Evolutionary conservation across 768 basidiomycete species (phyloP), one percentile per base, ranked within the genome.

Genomic region (Postia placenta): DNA sequence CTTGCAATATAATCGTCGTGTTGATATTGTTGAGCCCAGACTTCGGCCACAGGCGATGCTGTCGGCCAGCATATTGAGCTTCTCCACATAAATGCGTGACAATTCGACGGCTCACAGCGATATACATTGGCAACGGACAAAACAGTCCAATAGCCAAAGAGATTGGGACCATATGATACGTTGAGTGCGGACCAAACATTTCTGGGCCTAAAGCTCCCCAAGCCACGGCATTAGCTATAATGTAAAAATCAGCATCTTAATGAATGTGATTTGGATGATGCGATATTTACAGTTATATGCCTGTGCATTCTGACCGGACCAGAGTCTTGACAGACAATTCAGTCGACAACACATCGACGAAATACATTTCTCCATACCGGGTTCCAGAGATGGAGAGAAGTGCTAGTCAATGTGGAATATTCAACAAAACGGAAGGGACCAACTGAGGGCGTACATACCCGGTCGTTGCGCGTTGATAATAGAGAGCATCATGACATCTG

Each of bases 91-190:
- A 26, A 22, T 11, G 42, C 19, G 20, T 12, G 19, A 23, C 24
- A 14, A 14, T 22, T 6, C 7, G 11, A 11, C 15, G 30, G 51
- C 60, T 27, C 51, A 61, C 60, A 26, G 23, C 51, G 11, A 80
- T 47, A 68, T 71, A 80, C 73, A 80, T 79, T 1, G 79, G 80
- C 24, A 83, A 58, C 1, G 79, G 79, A 0, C 76, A 69, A 19
- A 66, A 68, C 19, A 81, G 68, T 14, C 79, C 79, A 47, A 78
- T n/a, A 73, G 53, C 42, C 71, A 74, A 53, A 67, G 69, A 71
- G 74, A 58, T 42, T 23, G 43, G 48, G 40, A 60, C 35, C 46
- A 57, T 51, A 47, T 42, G 47, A 51, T 53, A 55, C 25, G 41
- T 19, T 20, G 36, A 35, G 20, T 51, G 39, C 19, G 49, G 20